Evolutionary conservation across 2,329 filamentous ascomycete genomes (phyloP).

Genomic region (Scleromitrula shiraiana): DNA sequence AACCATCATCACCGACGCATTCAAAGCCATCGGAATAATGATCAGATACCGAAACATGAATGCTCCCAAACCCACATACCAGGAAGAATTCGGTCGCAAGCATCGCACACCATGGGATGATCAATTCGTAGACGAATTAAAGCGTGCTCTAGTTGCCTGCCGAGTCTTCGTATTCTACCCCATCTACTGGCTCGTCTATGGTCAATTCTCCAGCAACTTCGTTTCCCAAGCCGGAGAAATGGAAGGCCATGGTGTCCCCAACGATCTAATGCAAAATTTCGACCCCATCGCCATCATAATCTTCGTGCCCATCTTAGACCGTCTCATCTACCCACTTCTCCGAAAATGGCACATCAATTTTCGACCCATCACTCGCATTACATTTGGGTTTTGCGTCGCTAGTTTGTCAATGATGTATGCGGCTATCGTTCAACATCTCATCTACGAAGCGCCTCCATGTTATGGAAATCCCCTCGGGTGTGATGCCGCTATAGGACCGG

Average conservation of each 20-base stretch:
- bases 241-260: slow-evolving; percentile 45
- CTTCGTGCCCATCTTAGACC: slow-evolving; percentile 43
- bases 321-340: slow-evolving; percentile 50
- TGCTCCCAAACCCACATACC: slow-evolving; percentile 56
- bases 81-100: slow-evolving; percentile 38
- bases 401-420: slow-evolving; percentile 7
- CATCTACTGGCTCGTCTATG: slow-evolving; percentile 43
- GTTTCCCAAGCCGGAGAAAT: slow-evolving; percentile 47
- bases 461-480: slow-evolving; percentile 34
- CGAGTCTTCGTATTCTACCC: slow-evolving; percentile 50
- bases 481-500: not conserved
- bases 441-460: slow-evolving; percentile 53
- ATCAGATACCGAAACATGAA: slow-evolving; percentile 42
- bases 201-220: slow-evolving; percentile 47
- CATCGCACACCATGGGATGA: slow-evolving; percentile 36
- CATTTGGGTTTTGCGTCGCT: slow-evolving; percentile 50
- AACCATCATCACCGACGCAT: slow-evolving; percentile 57
- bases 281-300: slow-evolving; percentile 53
- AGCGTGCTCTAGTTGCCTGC: slow-evolving; percentile 51
- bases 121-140: slow-evolving; percentile 34
- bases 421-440: slow-evolving; percentile 33
- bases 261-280: slow-evolving; percentile 53
- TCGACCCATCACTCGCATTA: slow-evolving; percentile 48
- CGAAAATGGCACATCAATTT: slow-evolving; percentile 46
- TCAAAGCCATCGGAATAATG: slow-evolving; percentile 51